Evolutionary conservation across 768 basidiomycete species (phyloP).

Genomic region (Rhizopogon vinicolor): DNA sequence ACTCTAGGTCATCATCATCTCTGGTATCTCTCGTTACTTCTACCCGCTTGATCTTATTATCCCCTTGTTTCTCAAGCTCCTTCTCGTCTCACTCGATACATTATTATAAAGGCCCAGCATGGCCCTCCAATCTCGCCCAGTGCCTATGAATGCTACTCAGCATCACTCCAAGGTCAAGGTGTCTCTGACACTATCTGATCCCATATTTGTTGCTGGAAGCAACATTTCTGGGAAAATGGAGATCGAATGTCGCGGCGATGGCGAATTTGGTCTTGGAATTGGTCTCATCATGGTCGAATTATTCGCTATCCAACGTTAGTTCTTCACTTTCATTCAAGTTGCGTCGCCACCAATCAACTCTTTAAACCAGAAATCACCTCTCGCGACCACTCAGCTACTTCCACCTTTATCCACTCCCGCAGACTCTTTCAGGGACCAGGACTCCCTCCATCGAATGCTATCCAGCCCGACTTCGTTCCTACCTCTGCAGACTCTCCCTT

Average conservation of each 20-base stretch:
- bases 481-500: conserved; percentile 47
- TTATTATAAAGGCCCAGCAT: conserved; percentile 8
- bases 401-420: conserved; percentile 66
- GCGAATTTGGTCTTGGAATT: conserved; percentile 59
- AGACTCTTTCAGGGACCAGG: conserved; percentile 79
- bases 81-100: not conserved
- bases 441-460: conserved; percentile 81
- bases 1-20: conserved; percentile 1
- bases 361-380: conserved; percentile 59
- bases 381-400: conserved; percentile 75
- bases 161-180: conserved; percentile 78
- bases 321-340: not conserved
- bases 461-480: conserved; percentile 49
- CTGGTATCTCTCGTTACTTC: conserved; percentile 5
- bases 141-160: conserved; percentile 80
- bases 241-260: conserved; percentile 73
- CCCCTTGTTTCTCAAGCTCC: not conserved
- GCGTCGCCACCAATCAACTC: not conserved
- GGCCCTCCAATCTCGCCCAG: conserved; percentile 33
- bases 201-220: conserved; percentile 61
- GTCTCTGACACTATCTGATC: conserved; percentile 52
- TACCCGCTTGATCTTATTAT: conserved; percentile 5
- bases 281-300: conserved; percentile 76
- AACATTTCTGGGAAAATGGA: conserved; percentile 72
- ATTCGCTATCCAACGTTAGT: conserved; percentile 64